Base-by-base conservation (phyloP, 805 yeast genomes). In the Schwanniomyces sp. region DNA sequence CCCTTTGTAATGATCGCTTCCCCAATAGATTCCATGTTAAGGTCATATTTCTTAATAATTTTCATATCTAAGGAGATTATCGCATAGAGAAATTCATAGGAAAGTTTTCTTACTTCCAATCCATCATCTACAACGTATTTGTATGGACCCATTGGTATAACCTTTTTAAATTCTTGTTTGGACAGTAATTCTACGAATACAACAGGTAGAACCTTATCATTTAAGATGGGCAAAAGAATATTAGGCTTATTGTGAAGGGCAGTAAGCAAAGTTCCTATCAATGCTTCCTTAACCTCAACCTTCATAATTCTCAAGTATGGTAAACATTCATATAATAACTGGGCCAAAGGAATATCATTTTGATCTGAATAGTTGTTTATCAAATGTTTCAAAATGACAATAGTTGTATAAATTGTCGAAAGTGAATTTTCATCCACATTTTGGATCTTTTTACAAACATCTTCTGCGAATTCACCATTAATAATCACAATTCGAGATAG, bases 101-200 rank as follows among this genome's bases (percentile, higher is more conserved):
- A 74, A 34, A 86, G 77, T 59, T 86, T 86, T 45, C 96, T 75
- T 49, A 82, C 79, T 49, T 83, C 89, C 34, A 87, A 70, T 0
- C 91, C 94, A 53, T 84, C 85, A 57, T 89, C 96, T 34, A 88
- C 79, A 51, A 83, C 82, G 60, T 88, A 91, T 59, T 87, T 88
- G 72, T 86, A 88, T 0, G 96, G 95, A 1, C 96, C 96, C 81
- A 90, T 88, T 41, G 85, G 86, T 29, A 89, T 84, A 16, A 76
- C 70, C 46, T 83, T 83, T 40, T 85, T 79, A 56, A 80, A 83
- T 47, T 79, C 78, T 28, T 75, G 78, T 52, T 78, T 79, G 0
- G 84, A 73, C 10, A 65, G 66, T 40, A 87, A 72, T 57, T 86
- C 89, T 4, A 64, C 67, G 53, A 77, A 77, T 2, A 87, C 66